Conservation (phyloP, 129 eudicot genomes). For the Arctium lappa region DNA sequence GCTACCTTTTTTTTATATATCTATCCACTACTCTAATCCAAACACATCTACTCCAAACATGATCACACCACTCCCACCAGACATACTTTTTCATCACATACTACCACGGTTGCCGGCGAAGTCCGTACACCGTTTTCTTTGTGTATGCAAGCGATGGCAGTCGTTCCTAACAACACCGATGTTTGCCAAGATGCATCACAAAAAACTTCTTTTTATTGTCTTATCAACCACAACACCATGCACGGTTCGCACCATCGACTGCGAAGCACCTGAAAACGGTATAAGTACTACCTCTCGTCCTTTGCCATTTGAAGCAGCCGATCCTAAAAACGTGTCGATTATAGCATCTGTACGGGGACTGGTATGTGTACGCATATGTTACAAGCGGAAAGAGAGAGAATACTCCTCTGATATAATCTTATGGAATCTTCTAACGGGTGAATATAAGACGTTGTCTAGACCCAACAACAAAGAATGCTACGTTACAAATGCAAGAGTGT, state of each 20-base stretch:
- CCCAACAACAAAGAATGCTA: background rate
- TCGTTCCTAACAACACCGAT: background rate
- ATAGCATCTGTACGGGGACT: background rate
- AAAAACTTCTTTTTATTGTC: background rate
- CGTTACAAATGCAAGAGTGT: too few species aligned
- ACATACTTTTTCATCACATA: background rate
- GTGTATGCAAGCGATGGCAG: background rate
- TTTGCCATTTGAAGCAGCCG: background rate
- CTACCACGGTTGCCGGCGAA: background rate
- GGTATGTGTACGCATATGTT: too few species aligned
- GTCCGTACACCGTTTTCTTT: background rate
- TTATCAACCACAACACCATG: background rate
- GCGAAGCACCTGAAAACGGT: background rate
- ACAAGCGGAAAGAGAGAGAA: background rate
- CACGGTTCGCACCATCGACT: background rate
- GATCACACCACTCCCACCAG: background rate
- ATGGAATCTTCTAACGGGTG: background rate
- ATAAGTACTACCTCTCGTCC: background rate
- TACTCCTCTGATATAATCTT: background rate
- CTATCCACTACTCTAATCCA: background rate
- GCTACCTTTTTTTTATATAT: too few species aligned
- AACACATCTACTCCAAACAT: background rate
- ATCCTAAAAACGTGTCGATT: background rate
- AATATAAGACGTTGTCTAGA: background rate
- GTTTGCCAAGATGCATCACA: background rate